Percentiles rank a stretch among this genome's conserved stretches.
Evolutionary conservation across 441 rosid genomes (phyloP).

Genomic region (Geranium incanum): DNA sequence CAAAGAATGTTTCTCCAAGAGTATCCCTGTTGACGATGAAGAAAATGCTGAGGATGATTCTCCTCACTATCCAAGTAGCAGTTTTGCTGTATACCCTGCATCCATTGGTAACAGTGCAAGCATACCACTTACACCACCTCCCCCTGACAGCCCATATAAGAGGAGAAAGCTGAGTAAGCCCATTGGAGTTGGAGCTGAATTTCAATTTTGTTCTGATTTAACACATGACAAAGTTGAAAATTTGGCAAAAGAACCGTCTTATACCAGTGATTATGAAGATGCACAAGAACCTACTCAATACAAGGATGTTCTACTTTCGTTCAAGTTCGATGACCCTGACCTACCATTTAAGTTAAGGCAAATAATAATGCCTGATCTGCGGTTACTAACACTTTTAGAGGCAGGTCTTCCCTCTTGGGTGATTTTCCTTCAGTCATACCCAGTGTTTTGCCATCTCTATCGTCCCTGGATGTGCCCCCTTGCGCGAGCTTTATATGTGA

Average conservation of each 20-base stretch:
- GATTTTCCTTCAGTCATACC: slow-evolving; percentile 33
- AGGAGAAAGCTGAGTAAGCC: slow-evolving; percentile 57
- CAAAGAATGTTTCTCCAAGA: slow-evolving; percentile 40
- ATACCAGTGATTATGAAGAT: slow-evolving; percentile 25
- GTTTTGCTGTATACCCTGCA: slow-evolving; percentile 33
- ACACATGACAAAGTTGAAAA: slow-evolving; percentile 37
- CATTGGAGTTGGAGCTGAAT: slow-evolving; percentile 37
- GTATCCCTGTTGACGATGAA: slow-evolving; percentile 28
- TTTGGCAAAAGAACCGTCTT: slow-evolving; percentile 26
- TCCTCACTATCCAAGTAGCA: slow-evolving; percentile 32
- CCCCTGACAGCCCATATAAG: slow-evolving; percentile 61
- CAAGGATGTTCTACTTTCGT: slow-evolving; percentile 23
- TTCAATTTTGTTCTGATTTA: slow-evolving; percentile 54
- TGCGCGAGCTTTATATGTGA: slow-evolving; percentile 21
- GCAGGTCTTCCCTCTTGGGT: slow-evolving; percentile 36
- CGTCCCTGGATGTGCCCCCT: slow-evolving; percentile 37
- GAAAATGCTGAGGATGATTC: slow-evolving; percentile 34
- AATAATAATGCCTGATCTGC: slow-evolving; percentile 28
- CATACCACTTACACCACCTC: slow-evolving; percentile 54
- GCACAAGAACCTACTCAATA: slow-evolving; percentile 19
- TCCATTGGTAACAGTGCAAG: slow-evolving; percentile 23
- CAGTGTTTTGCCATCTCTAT: slow-evolving; percentile 26
- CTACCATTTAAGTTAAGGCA: slow-evolving; percentile 27
- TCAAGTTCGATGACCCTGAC: slow-evolving; percentile 29
- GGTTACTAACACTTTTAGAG: slow-evolving; percentile 31